phyloP scores from a whole-genome alignment of 345 rosid species.

The Populus pruinosa region DNA sequence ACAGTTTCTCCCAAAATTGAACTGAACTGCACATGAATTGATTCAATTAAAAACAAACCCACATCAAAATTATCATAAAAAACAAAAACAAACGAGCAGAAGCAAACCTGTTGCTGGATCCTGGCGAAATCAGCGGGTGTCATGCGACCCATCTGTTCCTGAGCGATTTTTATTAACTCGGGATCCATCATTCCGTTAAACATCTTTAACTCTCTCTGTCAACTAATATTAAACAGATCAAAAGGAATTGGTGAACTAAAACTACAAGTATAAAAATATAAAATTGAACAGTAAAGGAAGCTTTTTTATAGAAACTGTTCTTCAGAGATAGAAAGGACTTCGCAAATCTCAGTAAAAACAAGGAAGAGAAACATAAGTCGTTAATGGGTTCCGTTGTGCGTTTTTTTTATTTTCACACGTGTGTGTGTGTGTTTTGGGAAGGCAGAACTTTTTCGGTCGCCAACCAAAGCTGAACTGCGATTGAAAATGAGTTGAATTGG shows the following conservation, averaged over 20 bases:
- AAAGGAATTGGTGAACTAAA: background rate
- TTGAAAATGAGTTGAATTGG: background rate
- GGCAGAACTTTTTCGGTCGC: background rate
- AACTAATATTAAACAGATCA: background rate
- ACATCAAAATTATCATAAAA: background rate
- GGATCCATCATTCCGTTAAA: constrained; percentile 95
- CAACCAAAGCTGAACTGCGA: background rate
- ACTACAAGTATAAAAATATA: background rate
- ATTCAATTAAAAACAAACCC: background rate
- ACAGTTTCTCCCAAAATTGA: background rate
- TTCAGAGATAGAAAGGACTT: background rate
- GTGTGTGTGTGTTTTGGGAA: background rate
- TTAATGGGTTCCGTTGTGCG: no score
- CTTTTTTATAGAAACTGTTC: background rate
- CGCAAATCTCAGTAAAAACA: background rate
- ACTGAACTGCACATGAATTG: background rate
- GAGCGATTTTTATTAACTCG: constrained; percentile 75
- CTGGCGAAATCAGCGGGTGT: constrained; percentile 69
- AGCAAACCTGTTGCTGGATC: constrained; percentile 30
- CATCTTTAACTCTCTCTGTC: constrained; percentile 23
- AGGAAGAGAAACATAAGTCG: no score
- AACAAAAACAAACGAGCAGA: background rate
- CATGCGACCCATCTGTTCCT: constrained; percentile 98
- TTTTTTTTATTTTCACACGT: no score
- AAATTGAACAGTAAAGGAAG: background rate